Conservation (phyloP, 352 stramenopile species). For the Phytophthora palmivora region DNA sequence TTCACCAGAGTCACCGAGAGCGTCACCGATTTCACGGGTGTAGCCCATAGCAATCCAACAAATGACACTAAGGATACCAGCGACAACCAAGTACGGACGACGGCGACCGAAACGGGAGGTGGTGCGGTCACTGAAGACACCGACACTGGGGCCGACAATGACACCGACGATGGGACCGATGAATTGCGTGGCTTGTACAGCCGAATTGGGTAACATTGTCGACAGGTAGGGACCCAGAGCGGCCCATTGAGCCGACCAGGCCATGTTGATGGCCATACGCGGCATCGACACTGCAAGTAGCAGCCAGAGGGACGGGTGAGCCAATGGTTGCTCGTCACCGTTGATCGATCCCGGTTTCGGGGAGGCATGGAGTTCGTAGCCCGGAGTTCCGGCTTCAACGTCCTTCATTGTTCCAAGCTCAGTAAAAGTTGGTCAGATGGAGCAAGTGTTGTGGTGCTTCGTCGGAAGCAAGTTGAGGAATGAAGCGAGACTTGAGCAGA, state of each 20-base stretch:
- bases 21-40: constrained; percentile 32
- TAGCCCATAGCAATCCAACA: constrained; percentile 59
- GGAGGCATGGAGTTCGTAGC: constrained; percentile 33
- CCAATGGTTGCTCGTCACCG: constrained; percentile 6
- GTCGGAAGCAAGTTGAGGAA: constrained; percentile 36
- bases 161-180: constrained; percentile 29
- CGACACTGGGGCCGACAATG: constrained; percentile 28
- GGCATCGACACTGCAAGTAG: constrained; percentile 30
- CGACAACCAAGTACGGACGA: constrained; percentile 42
- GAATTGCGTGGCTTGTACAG: constrained; percentile 34
- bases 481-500: constrained; percentile 19
- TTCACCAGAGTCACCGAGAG: constrained; percentile 23
- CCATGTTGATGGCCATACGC: constrained; percentile 33
- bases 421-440: constrained; percentile 6
- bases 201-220: constrained; percentile 49
- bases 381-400: constrained; percentile 23
- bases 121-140: constrained; percentile 32
- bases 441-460: constrained; percentile 13
- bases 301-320: constrained; percentile 25
- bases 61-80: constrained; percentile 44
- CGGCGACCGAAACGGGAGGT: constrained; percentile 24
- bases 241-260: constrained; percentile 49
- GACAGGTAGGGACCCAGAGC: constrained; percentile 56
- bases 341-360: constrained; percentile 24
- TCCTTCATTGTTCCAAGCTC: constrained; percentile 15